These are phyloP conservation scores for Heritiera fomes DNA, from an alignment of 345 rosid genomes.

Conservation along the genomic window DNA sequence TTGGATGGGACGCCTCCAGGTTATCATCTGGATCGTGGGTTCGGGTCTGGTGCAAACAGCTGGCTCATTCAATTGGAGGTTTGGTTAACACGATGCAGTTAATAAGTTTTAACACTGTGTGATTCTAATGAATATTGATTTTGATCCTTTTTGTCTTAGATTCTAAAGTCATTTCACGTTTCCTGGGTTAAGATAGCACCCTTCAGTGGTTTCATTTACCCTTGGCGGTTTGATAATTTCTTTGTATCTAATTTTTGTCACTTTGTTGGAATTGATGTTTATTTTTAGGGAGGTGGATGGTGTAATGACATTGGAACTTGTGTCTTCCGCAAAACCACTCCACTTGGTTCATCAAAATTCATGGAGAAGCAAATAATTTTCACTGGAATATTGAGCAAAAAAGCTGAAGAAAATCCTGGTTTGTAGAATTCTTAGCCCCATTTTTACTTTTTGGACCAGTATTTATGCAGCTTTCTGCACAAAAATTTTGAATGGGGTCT, in stretches of 20 bases:
- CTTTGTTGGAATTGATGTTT: slow-evolving; percentile 3
- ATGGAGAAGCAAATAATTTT: slow-evolving; percentile 58
- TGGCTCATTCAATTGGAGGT: slow-evolving; percentile 95
- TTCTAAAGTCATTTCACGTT: background rate
- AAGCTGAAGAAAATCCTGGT: slow-evolving; percentile 69
- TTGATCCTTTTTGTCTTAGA: background rate
- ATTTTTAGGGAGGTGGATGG: slow-evolving; percentile 93
- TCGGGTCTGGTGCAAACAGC: slow-evolving; percentile 70
- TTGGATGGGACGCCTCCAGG: slow-evolving; percentile 89
- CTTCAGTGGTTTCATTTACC: background rate
- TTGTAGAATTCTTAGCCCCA: slow-evolving; percentile 7
- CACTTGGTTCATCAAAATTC: slow-evolving; percentile 61
- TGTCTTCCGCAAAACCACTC: slow-evolving; percentile 56
- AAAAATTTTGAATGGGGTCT: background rate
- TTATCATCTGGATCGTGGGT: slow-evolving; percentile 75
- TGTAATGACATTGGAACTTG: slow-evolving; percentile 51
- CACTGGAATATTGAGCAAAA: slow-evolving; percentile 64
- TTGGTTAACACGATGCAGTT: slow-evolving; percentile 4
- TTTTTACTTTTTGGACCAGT: background rate
- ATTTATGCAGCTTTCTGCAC: background rate
- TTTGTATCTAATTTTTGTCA: background rate
- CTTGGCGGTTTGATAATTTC: background rate
- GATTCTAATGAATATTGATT: background rate
- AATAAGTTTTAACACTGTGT: no score
- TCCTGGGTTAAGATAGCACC: background rate